phyloP scores from a whole-genome alignment of 768 basidiomycete genomes.

The Termitomyces sp. region DNA sequence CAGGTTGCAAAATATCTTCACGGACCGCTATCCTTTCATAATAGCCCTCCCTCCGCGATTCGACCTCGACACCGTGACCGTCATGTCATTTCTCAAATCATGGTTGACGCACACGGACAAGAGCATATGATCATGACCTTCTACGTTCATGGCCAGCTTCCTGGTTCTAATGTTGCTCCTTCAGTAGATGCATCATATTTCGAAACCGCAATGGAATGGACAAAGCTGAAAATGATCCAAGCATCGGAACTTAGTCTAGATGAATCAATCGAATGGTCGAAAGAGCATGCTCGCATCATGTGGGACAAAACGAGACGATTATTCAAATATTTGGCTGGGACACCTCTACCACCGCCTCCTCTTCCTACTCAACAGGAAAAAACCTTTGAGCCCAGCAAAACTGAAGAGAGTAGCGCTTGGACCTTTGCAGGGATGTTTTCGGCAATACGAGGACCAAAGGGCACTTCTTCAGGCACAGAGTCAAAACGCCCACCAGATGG shows the following conservation, averaged over 20 bases:
- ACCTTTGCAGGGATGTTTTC: slow-evolving; percentile 69
- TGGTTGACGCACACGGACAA: slow-evolving; percentile 67
- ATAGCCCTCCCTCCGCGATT: slow-evolving; percentile 71
- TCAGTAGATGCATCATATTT: slow-evolving; percentile 41
- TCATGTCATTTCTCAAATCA: slow-evolving; percentile 77
- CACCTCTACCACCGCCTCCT: slow-evolving; percentile 41
- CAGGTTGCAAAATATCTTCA: slow-evolving; percentile 73
- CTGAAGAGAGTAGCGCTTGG: slow-evolving; percentile 43
- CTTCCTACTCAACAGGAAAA: slow-evolving; percentile 29
- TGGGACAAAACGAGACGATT: slow-evolving; percentile 53
- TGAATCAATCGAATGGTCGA: slow-evolving; percentile 48
- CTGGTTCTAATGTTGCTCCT: slow-evolving; percentile 32
- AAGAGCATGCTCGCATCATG: slow-evolving; percentile 36
- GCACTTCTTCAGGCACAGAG: slow-evolving; percentile 24
- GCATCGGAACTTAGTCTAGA: slow-evolving; percentile 57
- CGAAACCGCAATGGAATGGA: slow-evolving; percentile 43
- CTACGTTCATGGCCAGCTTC: slow-evolving; percentile 65
- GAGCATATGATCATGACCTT: slow-evolving; percentile 87
- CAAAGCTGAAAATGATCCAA: slow-evolving; percentile 33
- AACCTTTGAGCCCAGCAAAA: slow-evolving; percentile 26
- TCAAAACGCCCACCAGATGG: slow-evolving; percentile 33
- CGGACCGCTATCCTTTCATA: slow-evolving; percentile 72
- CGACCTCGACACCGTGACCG: slow-evolving; percentile 83
- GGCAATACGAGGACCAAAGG: slow-evolving; percentile 47
- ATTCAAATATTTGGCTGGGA: slow-evolving; percentile 75